Evolutionary conservation across 1,284 basidiomycete genomes (phyloP).

Genomic region (Ustanciosporium gigantosporum): DNA sequence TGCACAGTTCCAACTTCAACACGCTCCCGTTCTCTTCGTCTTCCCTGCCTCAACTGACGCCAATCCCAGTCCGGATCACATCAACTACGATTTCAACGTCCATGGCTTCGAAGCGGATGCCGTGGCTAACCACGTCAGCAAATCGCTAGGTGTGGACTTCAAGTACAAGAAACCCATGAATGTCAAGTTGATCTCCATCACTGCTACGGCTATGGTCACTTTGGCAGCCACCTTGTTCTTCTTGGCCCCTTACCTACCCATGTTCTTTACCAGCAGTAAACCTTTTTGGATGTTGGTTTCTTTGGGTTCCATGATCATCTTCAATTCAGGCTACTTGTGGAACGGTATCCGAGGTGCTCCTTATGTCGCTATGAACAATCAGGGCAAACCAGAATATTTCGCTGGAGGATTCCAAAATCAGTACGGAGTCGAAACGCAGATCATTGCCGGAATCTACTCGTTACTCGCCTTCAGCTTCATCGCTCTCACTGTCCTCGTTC

Average conservation of each 20-base stretch:
- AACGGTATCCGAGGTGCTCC: conserved; percentile 85
- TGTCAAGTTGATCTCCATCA: conserved; percentile 21
- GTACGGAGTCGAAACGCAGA: conserved; percentile 87
- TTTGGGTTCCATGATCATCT: conserved; percentile 54
- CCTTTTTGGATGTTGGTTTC: conserved; percentile 40
- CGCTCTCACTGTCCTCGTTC: conserved; percentile 79
- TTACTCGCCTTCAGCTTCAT: conserved; percentile 78
- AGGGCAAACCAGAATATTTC: conserved; percentile 74
- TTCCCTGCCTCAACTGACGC: conserved; percentile 30
- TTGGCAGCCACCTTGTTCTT: conserved; percentile 17
- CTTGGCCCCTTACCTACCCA: conserved; percentile 18
- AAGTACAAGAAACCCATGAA: conserved; percentile 45
- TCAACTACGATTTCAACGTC: conserved; percentile 47
- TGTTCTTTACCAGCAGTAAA: conserved; percentile 13
- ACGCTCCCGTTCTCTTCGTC: conserved; percentile 46
- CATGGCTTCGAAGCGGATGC: conserved; percentile 33
- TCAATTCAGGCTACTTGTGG: conserved; percentile 77
- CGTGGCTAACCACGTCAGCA: conserved; percentile 31
- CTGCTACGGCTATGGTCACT: conserved; percentile 9
- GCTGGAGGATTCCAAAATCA: conserved; percentile 86
- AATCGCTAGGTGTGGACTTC: conserved; percentile 16
- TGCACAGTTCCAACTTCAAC: conserved; percentile 39
- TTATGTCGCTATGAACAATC: conserved; percentile 66
- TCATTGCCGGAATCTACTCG: conserved; percentile 83
- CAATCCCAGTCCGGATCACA: conserved; percentile 18